These are phyloP conservation scores for Ambrosiella cleistominuta DNA, from an alignment of 2,329 filamentous ascomycete genomes.

Conservation along the genomic window DNA sequence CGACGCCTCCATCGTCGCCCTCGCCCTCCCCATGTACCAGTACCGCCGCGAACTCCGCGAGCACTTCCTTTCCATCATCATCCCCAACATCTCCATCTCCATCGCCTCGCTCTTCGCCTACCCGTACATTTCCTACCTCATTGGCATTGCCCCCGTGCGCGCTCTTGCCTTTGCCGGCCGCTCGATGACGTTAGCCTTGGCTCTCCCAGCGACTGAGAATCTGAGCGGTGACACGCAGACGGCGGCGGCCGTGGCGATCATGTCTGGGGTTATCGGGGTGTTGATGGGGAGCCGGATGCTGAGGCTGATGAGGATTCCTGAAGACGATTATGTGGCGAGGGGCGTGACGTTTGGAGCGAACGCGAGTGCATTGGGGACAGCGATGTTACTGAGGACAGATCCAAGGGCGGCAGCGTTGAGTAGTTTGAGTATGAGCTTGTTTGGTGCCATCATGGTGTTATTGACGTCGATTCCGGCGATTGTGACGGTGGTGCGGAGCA, in stretches of 20 bases:
- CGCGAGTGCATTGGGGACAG: slow-evolving; percentile 41
- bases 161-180: slow-evolving; percentile 38
- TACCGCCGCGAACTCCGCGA: slow-evolving; percentile 37
- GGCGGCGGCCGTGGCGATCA: slow-evolving; percentile 37
- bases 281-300: slow-evolving; percentile 35
- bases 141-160: slow-evolving; percentile 35
- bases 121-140: slow-evolving; percentile 33
- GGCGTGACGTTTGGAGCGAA: slow-evolving; percentile 44
- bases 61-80: slow-evolving; percentile 35
- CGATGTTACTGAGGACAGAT: slow-evolving; percentile 36
- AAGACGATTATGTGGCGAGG: slow-evolving; percentile 46
- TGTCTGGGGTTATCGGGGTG: slow-evolving; percentile 41
- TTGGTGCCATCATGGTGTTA: slow-evolving; percentile 40
- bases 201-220: slow-evolving; percentile 36
- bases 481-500: slow-evolving; percentile 27
- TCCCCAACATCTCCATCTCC: slow-evolving; percentile 34
- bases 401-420: slow-evolving; percentile 41
- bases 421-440: slow-evolving; percentile 42
- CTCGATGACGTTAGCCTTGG: slow-evolving; percentile 42
- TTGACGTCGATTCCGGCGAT: slow-evolving; percentile 40
- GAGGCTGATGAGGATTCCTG: slow-evolving; percentile 31
- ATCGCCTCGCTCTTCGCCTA: slow-evolving; percentile 39
- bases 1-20: slow-evolving; percentile 39
- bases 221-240: slow-evolving; percentile 39
- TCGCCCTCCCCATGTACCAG: slow-evolving; percentile 43